Conservation (phyloP, 169 alveolate genomes). For the Amoebophrya sp. region DNA sequence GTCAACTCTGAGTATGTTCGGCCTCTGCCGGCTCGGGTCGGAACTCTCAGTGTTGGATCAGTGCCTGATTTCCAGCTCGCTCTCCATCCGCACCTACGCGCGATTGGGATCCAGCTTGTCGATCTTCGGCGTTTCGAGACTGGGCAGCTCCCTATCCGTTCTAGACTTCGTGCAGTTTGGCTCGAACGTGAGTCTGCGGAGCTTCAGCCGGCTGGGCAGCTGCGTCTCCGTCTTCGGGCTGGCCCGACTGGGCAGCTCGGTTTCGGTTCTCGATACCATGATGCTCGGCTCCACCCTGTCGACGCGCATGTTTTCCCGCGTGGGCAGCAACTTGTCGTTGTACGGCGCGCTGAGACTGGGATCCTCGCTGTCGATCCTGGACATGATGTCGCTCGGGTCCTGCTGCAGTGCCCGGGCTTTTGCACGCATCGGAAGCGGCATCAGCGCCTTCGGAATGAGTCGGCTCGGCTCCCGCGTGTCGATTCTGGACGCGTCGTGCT, state of each 20-base stretch:
- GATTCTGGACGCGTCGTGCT: background rate
- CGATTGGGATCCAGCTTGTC: background rate
- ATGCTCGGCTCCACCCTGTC: background rate
- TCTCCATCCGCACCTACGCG: slow-evolving; percentile 14
- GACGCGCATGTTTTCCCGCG: background rate
- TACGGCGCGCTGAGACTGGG: background rate
- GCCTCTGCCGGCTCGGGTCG: background rate
- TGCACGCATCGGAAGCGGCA: background rate
- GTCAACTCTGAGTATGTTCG: background rate
- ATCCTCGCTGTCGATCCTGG: background rate
- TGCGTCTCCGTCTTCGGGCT: slow-evolving; percentile 14
- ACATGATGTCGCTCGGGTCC: slow-evolving; percentile 12
- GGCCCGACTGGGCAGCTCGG: background rate
- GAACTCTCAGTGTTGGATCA: background rate
- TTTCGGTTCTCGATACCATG: background rate
- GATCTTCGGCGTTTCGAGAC: background rate
- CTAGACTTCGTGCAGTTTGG: slow-evolving; percentile 26
- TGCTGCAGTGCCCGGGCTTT: background rate
- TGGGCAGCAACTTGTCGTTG: background rate
- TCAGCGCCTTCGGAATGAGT: slow-evolving; percentile 2
- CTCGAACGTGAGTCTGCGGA: background rate
- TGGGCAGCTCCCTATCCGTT: background rate
- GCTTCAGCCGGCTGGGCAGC: slow-evolving; percentile 22
- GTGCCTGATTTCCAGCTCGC: background rate
- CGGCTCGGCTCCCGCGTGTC: background rate